Base-by-base conservation (phyloP, 2,329 filamentous ascomycete species). In the Clonostachys solani region DNA sequence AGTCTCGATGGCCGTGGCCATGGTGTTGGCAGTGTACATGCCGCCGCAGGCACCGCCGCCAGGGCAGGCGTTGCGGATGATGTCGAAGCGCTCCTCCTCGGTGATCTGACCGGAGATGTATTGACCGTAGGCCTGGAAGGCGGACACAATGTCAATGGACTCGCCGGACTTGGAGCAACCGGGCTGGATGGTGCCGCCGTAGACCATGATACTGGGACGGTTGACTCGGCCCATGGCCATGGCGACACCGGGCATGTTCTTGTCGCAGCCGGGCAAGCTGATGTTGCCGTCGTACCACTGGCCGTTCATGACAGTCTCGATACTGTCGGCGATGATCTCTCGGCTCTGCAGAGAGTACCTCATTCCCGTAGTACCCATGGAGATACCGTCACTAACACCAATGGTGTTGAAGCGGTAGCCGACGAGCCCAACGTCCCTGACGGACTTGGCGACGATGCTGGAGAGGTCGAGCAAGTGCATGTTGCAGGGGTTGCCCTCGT, bases 361-460 rank as follows among this genome's bases (percentile, higher is more conserved):
- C 94, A 99, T 99, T 58, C 95, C 94, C 35, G 86, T 89, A 43
- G 94, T 99, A 45, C 94, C 94, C 94, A 99, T 99, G 59, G 90
- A 96, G 60, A 99, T 99, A 49, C 84, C 94, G 66, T 99, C 94
- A 54, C 90, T 96, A 56, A 99, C 95, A 61, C 94, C 94, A 61
- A 99, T 89, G 50, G 95, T 99, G 77, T 99, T 99, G 82, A 99
- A 99, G 67, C 96, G 92, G 78, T 95, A 95, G 53, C 91, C 90
- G 50, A 95, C 79, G 51, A 99, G 77, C 18, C 90, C 89, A 33
- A 91, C 88, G 59, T 86, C 70, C 47, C 69, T 69, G 38, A 83
- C 78, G 13, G 78, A 81, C 56, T 81, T 67, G 60, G 71, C 74
- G 54, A 96, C 87, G 54, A 86, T 74, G 66, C 86, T 78, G 63